Base-by-base conservation (phyloP, 306 rosid species). In the Lagenaria siceraria region DNA sequence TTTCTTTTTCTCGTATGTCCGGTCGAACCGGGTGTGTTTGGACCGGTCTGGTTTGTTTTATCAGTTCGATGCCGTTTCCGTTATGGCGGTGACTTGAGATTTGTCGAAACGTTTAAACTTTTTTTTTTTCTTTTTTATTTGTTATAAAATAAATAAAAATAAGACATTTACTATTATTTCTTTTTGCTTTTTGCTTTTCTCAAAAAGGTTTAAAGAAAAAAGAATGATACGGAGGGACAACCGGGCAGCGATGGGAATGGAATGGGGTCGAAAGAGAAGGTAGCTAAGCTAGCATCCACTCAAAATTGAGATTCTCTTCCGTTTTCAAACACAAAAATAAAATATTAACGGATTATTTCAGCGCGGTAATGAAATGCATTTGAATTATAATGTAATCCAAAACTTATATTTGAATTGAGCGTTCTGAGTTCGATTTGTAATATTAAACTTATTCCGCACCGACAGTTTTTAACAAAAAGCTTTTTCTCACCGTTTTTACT, bases 1-100 rank as follows among this genome's bases (percentile, higher is more conserved):
- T 27, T 79, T n/a, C n/a, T n/a, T 83, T 77, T 59, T 52, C 43
- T 6, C 27, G 46, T 51, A 0, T 15, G 27, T 29, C 79, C 77
- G 79, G 85, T 84, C 81, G 78, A 33, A 40, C 75, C 79, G 71
- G 71, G 8, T 8, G 2, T 27, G 0, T 1, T 24, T 17, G 8
- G n/a, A 10, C 18, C 76, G 76, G 40, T 4, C 22, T 7, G 75
- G 56, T 69, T 68, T n/a, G n/a, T 27, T 25, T 43, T 21, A 1
- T 22, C 22, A 7, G 1, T 4, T 0, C 31, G 22, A 19, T 7
- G n/a, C 19, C 35, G 51, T 43, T 46, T 69, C 36, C 75, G 54
- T 21, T 38, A 33, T 5, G 10, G 29, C 21, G 11, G 27, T 33
- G 15, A 14, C 46, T 18, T 14, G 12, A 15, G 43, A 33, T 35